Conservation (phyloP, 140 eudicot genomes). For the Stevia rebaudiana region DNA sequence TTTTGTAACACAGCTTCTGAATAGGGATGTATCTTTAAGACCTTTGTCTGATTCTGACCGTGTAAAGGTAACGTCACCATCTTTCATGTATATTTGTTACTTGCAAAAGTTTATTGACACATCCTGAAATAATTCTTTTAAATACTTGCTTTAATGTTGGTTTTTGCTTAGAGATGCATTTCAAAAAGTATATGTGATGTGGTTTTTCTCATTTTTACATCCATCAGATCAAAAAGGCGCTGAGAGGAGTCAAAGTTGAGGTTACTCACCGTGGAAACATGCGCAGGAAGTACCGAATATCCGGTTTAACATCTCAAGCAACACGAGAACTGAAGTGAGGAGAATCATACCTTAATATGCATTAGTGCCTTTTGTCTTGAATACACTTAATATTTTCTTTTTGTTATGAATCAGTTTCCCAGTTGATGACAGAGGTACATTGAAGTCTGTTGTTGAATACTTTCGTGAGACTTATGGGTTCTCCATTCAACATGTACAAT, state of each 20-base stretch:
- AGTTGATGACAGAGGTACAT: constrained; percentile 86
- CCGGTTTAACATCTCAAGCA: constrained; percentile 93
- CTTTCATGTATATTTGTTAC: background rate
- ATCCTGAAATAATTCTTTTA: background rate
- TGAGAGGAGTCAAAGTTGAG: constrained; percentile 93
- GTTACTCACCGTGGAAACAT: constrained; percentile 97
- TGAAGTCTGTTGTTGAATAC: constrained; percentile 86
- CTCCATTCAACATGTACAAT: constrained; percentile 69
- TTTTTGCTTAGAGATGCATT: background rate
- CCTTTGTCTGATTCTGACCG: constrained; percentile 90
- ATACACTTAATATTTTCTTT: background rate
- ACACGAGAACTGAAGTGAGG: constrained; percentile 87
- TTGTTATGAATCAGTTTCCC: constrained; percentile 48
- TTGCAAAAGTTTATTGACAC: background rate
- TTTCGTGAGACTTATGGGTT: constrained; percentile 79
- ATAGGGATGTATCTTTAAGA: constrained; percentile 77
- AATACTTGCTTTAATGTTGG: too few relatives aligned
- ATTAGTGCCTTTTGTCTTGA: background rate
- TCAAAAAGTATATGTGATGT: background rate
- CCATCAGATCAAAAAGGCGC: constrained; percentile 77
- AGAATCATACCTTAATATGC: constrained; percentile 7
- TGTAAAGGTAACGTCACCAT: constrained; percentile 51
- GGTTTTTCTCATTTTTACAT: background rate
- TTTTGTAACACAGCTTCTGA: constrained; percentile 73
- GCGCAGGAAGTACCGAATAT: constrained; percentile 86